Conservation (phyloP, 768 basidiomycete genomes). For the Fistulinella prunicolor region DNA sequence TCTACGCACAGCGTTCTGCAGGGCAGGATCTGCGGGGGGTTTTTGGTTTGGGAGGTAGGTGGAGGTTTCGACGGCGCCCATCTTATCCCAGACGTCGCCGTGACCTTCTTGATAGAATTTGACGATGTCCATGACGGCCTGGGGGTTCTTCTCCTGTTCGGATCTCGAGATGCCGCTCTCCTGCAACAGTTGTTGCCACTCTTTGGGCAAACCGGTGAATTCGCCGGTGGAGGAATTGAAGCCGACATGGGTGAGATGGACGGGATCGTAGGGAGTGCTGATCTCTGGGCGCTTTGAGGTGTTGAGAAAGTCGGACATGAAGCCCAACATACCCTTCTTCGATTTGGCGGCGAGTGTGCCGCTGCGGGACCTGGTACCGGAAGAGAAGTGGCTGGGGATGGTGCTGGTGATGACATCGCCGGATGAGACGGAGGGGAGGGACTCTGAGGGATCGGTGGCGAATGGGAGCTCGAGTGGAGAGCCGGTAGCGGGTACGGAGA, state of each 20-base stretch:
- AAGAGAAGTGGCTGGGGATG: conserved; percentile 2
- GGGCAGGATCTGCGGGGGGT: conserved; percentile 43
- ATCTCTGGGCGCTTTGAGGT: conserved; percentile 82
- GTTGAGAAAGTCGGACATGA: conserved; percentile 75
- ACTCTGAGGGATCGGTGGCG: conserved; percentile 22
- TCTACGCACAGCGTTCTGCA: conserved; percentile 54
- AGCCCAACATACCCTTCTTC: conserved; percentile 61
- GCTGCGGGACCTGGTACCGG: conserved; percentile 41
- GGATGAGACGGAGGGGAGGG: conserved; percentile 20
- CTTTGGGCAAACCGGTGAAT: conserved; percentile 95
- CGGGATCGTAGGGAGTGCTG: conserved; percentile 97
- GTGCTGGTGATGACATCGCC: conserved; percentile 7
- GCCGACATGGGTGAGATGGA: conserved; percentile 98
- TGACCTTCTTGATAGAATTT: conserved; percentile 95
- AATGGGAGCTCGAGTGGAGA: conserved; percentile 23
- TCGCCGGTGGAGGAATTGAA: conserved; percentile 99
- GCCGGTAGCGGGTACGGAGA: conserved; percentile 45
- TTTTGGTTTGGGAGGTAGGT: conserved; percentile 27
- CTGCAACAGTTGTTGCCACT: conserved; percentile 97
- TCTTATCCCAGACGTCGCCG: conserved; percentile 83
- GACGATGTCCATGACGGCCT: conserved; percentile 98
- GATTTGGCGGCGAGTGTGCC: conserved; percentile 41
- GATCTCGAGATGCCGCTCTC: conserved; percentile 91
- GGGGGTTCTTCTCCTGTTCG: conserved; percentile 97
- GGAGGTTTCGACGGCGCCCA: conserved; percentile 52